phyloP scores from a whole-genome alignment of 2,329 filamentous ascomycete genomes.

The Diplodia intermedia region DNA sequence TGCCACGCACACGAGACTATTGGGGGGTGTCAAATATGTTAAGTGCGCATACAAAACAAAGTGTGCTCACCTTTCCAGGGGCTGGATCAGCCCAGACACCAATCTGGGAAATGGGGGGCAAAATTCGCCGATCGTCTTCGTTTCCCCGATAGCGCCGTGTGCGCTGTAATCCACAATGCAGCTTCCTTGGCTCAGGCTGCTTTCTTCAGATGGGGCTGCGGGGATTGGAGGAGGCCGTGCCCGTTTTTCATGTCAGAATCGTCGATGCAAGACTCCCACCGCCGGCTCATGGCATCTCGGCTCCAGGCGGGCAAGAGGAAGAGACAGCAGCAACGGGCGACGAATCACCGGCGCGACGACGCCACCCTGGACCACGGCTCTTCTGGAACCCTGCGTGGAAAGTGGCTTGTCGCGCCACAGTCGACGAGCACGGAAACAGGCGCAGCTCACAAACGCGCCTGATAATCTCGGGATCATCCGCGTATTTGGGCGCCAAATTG shows the following conservation, averaged over 20 bases:
- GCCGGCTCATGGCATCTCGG: background rate
- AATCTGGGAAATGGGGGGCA: slow-evolving; percentile 18
- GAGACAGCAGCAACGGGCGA: slow-evolving; percentile 18
- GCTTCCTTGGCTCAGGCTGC: background rate
- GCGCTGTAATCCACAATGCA: slow-evolving; percentile 27
- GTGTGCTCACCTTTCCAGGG: slow-evolving; percentile 26
- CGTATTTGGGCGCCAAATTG: slow-evolving; percentile 25
- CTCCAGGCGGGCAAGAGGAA: background rate
- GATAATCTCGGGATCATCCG: slow-evolving; percentile 30
- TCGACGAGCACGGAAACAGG: slow-evolving; percentile 24
- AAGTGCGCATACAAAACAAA: slow-evolving; percentile 29
- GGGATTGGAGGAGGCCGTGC: slow-evolving; percentile 14
- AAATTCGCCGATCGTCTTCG: slow-evolving; percentile 28
- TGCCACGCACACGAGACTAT: slow-evolving; percentile 24
- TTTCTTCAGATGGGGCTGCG: slow-evolving; percentile 24
- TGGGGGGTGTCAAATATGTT: slow-evolving; percentile 27
- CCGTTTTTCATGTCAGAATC: slow-evolving; percentile 5
- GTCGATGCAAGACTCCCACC: slow-evolving; percentile 14
- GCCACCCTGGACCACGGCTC: slow-evolving; percentile 23
- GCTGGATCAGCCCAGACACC: slow-evolving; percentile 23
- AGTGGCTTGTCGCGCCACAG: slow-evolving; percentile 29
- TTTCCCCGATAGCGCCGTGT: slow-evolving; percentile 27
- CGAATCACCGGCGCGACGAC: slow-evolving; percentile 27
- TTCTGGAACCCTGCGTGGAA: slow-evolving; percentile 29
- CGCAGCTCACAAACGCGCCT: slow-evolving; percentile 25